Base-by-base conservation (phyloP, 176 grass and related monocot species). In the Aegilops umbellulata region DNA sequence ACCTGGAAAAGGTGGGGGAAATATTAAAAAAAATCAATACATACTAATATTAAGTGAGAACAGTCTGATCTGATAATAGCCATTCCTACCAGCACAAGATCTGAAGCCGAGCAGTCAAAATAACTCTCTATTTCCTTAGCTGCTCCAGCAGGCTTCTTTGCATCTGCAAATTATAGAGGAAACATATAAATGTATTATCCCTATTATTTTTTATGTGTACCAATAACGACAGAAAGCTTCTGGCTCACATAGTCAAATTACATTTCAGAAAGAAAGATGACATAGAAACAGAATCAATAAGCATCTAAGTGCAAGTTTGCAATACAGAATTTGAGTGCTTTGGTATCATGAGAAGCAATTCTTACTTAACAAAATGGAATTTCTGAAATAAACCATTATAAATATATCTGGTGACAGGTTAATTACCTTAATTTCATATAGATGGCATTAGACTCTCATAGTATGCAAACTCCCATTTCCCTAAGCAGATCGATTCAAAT, bases 121-220 rank as follows among this genome's bases (percentile, higher is more conserved):
- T 92, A 95, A 78, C 63, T 94, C 88, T 98, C 96, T 65, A 98
- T 95, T 86, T 98, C 96, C 86, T 92, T 90, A 88, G 88, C 92
- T 80, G 88, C 71, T 73, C 93, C 96, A 88, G 79, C 84, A 88
- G 96, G 96, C 69, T 98, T 98, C 79, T 98, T 98, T 68, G 68
- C 44, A 86, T 92, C 96, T 98, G 81, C 41, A 85, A 82, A n/a
- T 8, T 87, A 84, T 10, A 88, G 25, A 85, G 49, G 72, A 78
- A n/a, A 69, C 13, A 5, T 1, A 39, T 74, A 78, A 72, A 76
- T 26, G 7, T 20, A 34, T 74, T 80, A 73, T 47, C 13, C 30
- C n/a, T n/a, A 36, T 39, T 20, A 85, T 5, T 16, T 60, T 39
- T 89, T 16, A 49, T 65, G 60, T 62, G 57, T 19, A 24, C 35